Evolutionary conservation across 768 basidiomycete species (phyloP).

Genomic region (Dioszegia aurantiaca): DNA sequence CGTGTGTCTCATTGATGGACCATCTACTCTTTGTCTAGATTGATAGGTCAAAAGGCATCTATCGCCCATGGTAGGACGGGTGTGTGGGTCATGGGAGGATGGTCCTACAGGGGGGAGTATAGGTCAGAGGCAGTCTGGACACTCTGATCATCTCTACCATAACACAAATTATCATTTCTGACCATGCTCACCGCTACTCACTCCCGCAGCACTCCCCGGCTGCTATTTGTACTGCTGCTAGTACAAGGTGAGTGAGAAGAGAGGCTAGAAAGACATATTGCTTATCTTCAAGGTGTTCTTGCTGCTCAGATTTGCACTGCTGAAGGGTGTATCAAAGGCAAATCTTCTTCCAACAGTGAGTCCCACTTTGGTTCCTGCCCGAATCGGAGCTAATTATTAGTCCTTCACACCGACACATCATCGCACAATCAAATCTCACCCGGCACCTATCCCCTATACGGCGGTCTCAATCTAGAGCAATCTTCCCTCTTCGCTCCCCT

Average conservation of each 20-base stretch:
- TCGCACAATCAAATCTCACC: slow-evolving; percentile 12
- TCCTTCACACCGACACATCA: slow-evolving; percentile 10
- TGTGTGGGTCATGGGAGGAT: not conserved
- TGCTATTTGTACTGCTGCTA: not conserved
- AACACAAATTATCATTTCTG: not conserved
- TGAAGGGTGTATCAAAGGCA: slow-evolving; percentile 25
- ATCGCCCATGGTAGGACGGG: not conserved
- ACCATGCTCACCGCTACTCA: not conserved
- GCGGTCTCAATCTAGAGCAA: not conserved
- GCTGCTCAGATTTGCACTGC: slow-evolving; percentile 24
- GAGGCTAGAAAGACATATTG: not conserved
- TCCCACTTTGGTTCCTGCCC: not conserved
- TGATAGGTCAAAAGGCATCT: slow-evolving; percentile 9
- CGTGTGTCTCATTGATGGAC: slow-evolving; percentile 13
- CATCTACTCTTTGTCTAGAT: not conserved
- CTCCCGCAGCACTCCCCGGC: not conserved
- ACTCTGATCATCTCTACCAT: not conserved
- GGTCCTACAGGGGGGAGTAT: too few relatives aligned
- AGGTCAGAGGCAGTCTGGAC: too few relatives aligned
- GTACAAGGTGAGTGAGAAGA: not conserved
- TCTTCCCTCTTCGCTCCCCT: slow-evolving; percentile 13
- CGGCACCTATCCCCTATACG: slow-evolving; percentile 12
- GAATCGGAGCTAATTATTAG: slow-evolving; percentile 4
- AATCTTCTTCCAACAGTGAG: slow-evolving; percentile 18
- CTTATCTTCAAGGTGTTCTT: slow-evolving; percentile 3